Conservation (phyloP, 2,329 filamentous ascomycete species). For the Rhexocercosporidium sp. region DNA sequence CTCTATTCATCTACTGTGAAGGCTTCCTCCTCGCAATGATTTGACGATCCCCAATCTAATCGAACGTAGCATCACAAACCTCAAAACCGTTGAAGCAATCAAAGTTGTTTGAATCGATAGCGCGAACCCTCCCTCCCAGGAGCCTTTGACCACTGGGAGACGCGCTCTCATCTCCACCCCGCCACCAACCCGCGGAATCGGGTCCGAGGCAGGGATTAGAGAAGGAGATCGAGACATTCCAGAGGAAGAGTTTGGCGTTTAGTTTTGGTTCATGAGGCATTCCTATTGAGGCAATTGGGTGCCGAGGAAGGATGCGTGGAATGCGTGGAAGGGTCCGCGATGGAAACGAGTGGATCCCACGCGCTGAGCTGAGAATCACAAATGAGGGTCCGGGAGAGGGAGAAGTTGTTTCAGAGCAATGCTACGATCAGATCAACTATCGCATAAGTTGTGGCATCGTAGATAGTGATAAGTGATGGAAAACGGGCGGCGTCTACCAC, state of each 20-base stretch:
- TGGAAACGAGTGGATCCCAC: background rate
- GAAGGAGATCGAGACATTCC: conserved; percentile 27
- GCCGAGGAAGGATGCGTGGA: no score
- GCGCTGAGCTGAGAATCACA: background rate
- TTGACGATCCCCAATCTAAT: background rate
- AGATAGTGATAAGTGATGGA: background rate
- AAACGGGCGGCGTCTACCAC: no score
- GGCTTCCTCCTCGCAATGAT: background rate
- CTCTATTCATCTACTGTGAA: no score
- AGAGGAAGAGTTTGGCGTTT: conserved; percentile 19
- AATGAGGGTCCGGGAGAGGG: no score
- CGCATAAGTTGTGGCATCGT: background rate
- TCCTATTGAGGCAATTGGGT: no score
- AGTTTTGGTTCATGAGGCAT: no score
- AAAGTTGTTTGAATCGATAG: background rate
- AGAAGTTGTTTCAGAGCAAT: background rate
- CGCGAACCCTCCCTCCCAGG: no score
- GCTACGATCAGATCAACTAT: background rate
- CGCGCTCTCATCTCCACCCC: background rate
- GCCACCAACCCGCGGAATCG: conserved; percentile 30
- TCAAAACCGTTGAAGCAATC: no score
- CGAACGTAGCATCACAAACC: no score
- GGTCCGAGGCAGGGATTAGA: conserved; percentile 23
- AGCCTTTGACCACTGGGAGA: conserved; percentile 3
- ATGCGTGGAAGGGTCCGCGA: background rate